These are phyloP conservation scores for Schizochytrium sp. DNA, from an alignment of 108 stramenopile species.

Conservation along the genomic window DNA sequence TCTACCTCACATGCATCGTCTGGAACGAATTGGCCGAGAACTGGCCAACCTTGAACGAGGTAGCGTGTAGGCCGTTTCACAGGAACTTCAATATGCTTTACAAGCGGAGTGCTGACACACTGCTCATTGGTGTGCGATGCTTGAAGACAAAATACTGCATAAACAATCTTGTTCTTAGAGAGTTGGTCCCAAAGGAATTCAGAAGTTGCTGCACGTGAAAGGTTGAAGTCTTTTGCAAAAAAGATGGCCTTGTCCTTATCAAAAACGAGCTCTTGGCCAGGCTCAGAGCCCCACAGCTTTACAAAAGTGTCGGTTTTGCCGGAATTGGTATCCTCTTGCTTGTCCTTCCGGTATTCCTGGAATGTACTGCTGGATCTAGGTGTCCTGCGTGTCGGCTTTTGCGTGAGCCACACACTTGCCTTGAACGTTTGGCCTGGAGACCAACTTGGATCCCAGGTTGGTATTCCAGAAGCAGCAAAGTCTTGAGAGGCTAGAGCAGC, in stretches of 20 bases:
- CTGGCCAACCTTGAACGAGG: constrained; percentile 31
- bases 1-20: background rate
- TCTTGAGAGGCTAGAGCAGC: too few relatives aligned
- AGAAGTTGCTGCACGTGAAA: background rate
- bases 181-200: background rate
- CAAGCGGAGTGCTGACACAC: background rate
- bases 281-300: too few relatives aligned
- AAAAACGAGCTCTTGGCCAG: background rate
- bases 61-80: background rate
- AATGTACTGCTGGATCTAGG: too few relatives aligned
- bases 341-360: too few relatives aligned
- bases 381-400: too few relatives aligned
- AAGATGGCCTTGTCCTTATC: background rate
- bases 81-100: background rate
- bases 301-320: too few relatives aligned
- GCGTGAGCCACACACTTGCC: too few relatives aligned
- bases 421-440: too few relatives aligned
- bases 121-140: background rate
- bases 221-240: background rate
- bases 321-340: too few relatives aligned
- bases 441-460: too few relatives aligned
- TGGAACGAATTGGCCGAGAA: constrained; percentile 24
- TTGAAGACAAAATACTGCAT: background rate
- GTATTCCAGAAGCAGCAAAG: too few relatives aligned
- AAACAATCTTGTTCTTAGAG: background rate